Evolutionary conservation across 441 rosid species (phyloP), one percentile per base, ranked within the genome.

Genomic region (Corymbia citriodora): DNA sequence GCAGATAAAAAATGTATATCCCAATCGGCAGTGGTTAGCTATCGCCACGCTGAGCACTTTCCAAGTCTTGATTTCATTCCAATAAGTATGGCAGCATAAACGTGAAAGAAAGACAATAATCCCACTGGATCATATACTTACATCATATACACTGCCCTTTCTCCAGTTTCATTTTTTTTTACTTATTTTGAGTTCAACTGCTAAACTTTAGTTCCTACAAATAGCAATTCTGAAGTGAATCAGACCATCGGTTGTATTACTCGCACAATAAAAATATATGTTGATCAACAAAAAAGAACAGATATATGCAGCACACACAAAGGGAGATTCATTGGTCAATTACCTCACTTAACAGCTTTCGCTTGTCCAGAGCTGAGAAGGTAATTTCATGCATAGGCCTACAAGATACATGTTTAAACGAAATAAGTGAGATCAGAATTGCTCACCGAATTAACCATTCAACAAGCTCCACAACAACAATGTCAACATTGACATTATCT

Each of bases 331-430:
- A 83, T 70, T 86, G 87, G 87, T 63, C 87, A 95, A 95, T 90
- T 92, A 97, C 99, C 99, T 98, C 94, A 91, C 98, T 96, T 52
- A 97, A 98, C 90, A 97, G 99, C 94, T 97, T 98, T 17, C 97
- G 99, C 94, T 94, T 95, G 95, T 98, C 99, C 89, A 96, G 93
- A n/a, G 99, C 96, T 87, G 99, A 95, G 94, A 98, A 97, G 90
- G 99, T 97, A 90, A 98, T 95, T 94, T 97, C 99, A 53, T 96
- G 99, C 99, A 97, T 97, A 54, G 99, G 96, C 95, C 99, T 97
- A 89, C 93, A 95, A 88, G 92, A 91, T 90, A 88, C 83, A 83
- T 50, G 82, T 63, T 68, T 49, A 88, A 50, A 90, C 33, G 48
- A 90, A 89, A 81, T 49, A 72, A 53, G 16, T 3, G 55, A 25